These are phyloP conservation scores for Triticum timopheevii DNA, from an alignment of 176 grass and related monocot species.

Conservation along the genomic window DNA sequence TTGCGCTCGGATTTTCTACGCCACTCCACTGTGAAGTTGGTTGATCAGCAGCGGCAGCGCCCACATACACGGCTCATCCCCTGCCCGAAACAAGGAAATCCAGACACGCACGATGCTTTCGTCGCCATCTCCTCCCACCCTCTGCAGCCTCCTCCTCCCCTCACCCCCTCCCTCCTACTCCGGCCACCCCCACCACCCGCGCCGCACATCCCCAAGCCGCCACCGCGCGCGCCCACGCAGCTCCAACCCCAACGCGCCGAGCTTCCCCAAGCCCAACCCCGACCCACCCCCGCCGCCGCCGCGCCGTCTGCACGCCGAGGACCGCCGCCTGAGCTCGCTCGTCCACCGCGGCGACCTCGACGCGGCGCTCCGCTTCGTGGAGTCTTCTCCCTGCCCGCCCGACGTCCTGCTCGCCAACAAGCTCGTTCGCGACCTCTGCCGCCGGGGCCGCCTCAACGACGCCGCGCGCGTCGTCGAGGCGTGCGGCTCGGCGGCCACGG, in stretches of 20 bases:
- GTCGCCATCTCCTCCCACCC: slow-evolving; percentile 30
- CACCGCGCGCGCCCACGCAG: slow-evolving; percentile 15
- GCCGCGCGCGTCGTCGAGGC: slow-evolving; percentile 58
- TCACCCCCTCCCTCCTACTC: not conserved
- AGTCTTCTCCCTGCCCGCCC: slow-evolving; percentile 36
- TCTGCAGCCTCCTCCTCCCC: slow-evolving; percentile 33
- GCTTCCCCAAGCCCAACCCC: slow-evolving; percentile 7
- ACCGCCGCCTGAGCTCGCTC: slow-evolving; percentile 57
- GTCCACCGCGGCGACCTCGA: slow-evolving; percentile 55
- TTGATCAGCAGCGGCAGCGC: not conserved
- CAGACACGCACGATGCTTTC: slow-evolving; percentile 35
- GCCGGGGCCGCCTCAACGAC: slow-evolving; percentile 41
- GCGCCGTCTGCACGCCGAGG: slow-evolving; percentile 30
- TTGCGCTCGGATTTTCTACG: not conserved
- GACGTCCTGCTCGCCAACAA: slow-evolving; percentile 54
- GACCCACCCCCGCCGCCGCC: not conserved
- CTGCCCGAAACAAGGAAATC: slow-evolving; percentile 33
- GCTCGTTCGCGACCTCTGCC: slow-evolving; percentile 73
- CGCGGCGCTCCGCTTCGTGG: slow-evolving; percentile 50
- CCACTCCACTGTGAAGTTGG: not conserved
- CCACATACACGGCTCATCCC: slow-evolving; percentile 33
- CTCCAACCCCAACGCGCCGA: slow-evolving; percentile 20
- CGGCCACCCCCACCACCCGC: not conserved
- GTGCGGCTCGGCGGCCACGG: slow-evolving; percentile 54
- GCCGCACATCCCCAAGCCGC: not conserved